Evolutionary conservation across 2,329 filamentous ascomycete species (phyloP), one percentile per base, ranked within the genome.

Genomic region (Trichoderma simmonsii): DNA sequence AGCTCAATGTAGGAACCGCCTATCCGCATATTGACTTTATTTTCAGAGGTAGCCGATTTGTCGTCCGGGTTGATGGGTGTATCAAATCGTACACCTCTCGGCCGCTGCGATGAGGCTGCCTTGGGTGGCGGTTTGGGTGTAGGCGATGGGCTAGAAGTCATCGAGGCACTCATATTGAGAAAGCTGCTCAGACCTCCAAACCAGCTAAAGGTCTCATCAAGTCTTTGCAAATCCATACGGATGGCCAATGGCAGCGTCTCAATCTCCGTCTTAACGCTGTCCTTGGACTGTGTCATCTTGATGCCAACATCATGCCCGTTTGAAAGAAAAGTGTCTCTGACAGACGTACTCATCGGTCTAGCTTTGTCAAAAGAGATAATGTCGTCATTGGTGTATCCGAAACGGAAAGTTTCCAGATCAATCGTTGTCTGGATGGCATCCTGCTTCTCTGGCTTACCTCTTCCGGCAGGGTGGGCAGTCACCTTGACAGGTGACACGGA

Each of bases 171-270:
- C 79, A 98, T 88, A 77, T 96, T 97, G 57, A 99, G 84, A 67
- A 99, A 92, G 75, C 94, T 94, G 80, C 95, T 97, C 57, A 99
- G 84, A 0, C 96, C 96, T 43, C 96, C 96, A 81, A 98, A 95
- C 86, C 93, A 94, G 71, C 90, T 89, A 73, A 98, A 90, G 0
- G 93, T 93, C 77, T 97, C 94, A 76, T 98, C 96, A 26, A 98
- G 83, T 70, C 89, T 88, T 74, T 92, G 91, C 18, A 98, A 83
- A 78, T 98, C 93, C 54, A 98, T 82, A 71, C 90, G 88, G 11
- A 97, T 80, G 72, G 91, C 89, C 2, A 98, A 81, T 6, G 95
- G 94, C 11, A 97, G 85, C 0, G 94, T 97, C 67, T 90, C 88
- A 15, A 97, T 79, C 36, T 92, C 89, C 18, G 92, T 86, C 71